Base-by-base conservation (phyloP, 2,329 filamentous ascomycete species). In the Penicillium griseofulvum region DNA sequence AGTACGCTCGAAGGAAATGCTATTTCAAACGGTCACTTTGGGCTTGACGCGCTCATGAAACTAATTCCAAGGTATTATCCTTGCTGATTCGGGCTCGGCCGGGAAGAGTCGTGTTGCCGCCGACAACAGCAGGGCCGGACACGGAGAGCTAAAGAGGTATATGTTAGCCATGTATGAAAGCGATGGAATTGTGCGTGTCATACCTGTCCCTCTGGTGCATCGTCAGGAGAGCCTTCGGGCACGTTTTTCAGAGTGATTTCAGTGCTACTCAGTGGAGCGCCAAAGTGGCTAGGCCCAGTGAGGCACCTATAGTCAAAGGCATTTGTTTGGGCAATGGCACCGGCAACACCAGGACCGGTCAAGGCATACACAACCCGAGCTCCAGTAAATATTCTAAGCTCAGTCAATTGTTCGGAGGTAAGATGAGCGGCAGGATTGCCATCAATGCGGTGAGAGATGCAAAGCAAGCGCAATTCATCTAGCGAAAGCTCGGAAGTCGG, bases 361-460 rank as follows among this genome's bases (percentile, higher is more conserved):
- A 99, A 80, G 3, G 91, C 92, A 72, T 97, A 96, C 48, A 95
- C 81, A 54, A 97, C 80, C 49, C 91, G 85, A 1, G 91, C 87
- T 28, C 88, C 84, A 2, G 89, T 90, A 72, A 91, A 90, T 49
- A 95, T 82, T 43, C 92, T 86, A 54, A 97, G 76, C 67, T 97
- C 90, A 0, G 89, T 90, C 38, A 97, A 80, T 48, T 87, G 83
- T 22, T 82, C 74, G 3, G 88, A 85, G 38, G 83, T 88, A 12
- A 97, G 77, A 1, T 83, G 81, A 1, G 87, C 85, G 1, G 81
- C 80, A 2, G 80, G 80, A 49, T 78, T 76, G 2, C 82, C 79
- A 38, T 86, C 88, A 26, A 83, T 82, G 26, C 87, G 83, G 67
- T 96, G 89, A 1, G 90, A 89, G 4, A 90, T 84, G 69, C 90